A percentile compares a stretch with the other conserved stretches of the same genome.
These are phyloP conservation scores for Lagenaria siceraria DNA, from an alignment of 306 rosid species.

Conservation along the genomic window DNA sequence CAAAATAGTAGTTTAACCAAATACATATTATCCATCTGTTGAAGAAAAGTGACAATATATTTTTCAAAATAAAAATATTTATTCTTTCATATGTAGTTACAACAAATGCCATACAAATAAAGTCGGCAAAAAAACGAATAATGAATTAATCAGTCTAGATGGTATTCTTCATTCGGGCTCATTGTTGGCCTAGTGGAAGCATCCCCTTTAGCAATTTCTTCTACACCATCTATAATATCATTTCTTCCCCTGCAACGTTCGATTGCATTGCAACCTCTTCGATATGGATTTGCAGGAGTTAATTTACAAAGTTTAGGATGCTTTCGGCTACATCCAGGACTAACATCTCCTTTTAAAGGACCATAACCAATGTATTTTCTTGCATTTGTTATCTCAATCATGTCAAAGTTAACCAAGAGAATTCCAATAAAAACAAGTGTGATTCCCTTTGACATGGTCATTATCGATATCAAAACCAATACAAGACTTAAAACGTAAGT, in stretches of 20 bases:
- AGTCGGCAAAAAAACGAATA: no score
- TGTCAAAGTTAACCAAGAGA: neutral
- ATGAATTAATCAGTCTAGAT: no score
- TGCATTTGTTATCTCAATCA: neutral
- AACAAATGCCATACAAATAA: no score
- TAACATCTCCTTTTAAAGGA: neutral
- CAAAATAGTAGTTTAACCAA: no score
- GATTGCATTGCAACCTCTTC: neutral
- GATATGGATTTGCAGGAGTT: neutral
- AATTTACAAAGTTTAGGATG: neutral
- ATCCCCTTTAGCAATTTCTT: neutral
- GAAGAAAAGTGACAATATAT: no score
- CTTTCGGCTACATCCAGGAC: neutral
- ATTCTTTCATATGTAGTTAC: no score
- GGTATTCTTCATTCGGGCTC: no score
- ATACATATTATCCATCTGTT: no score
- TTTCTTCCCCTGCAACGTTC: neutral
- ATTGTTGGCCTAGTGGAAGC: neutral
- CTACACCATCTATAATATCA: neutral
- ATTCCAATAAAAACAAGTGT: neutral
- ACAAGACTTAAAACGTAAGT: no score
- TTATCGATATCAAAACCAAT: no score
- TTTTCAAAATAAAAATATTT: no score
- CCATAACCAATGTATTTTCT: neutral
- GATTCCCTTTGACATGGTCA: neutral